A percentile compares a stretch with the other conserved stretches of the same genome.
Evolutionary conservation across 352 stramenopile genomes (phyloP).

Genomic region (Globisporangium sylvaticum): DNA sequence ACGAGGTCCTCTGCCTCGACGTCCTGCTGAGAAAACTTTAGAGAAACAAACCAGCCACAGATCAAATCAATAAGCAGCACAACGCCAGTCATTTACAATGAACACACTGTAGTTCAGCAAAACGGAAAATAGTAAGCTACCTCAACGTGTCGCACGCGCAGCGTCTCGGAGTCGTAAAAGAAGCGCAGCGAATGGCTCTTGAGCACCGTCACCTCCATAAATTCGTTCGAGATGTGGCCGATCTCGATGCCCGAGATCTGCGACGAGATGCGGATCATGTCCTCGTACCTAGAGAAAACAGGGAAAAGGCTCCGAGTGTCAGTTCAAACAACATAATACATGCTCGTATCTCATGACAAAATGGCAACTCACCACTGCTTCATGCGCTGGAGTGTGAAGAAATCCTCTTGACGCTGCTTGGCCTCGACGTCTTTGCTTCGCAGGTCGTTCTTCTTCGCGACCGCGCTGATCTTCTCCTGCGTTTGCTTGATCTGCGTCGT

Average conservation of each 20-base stretch:
- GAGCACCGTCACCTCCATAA: conserved; percentile 53
- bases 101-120: conserved; percentile 2
- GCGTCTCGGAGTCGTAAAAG: conserved; percentile 55
- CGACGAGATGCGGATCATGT: conserved; percentile 49
- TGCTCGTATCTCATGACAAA: neutral
- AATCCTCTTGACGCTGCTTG: conserved; percentile 74
- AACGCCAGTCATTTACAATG: too few relatives aligned
- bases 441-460: conserved; percentile 66
- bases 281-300: conserved; percentile 42
- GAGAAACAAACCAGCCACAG: neutral
- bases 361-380: conserved; percentile 45
- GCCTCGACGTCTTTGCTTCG: conserved; percentile 64
- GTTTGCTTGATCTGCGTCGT: conserved; percentile 62
- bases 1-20: conserved; percentile 42
- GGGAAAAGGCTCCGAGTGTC: neutral
- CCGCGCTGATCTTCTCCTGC: conserved; percentile 39
- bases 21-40: conserved; percentile 24
- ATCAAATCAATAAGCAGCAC: neutral
- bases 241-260: conserved; percentile 58
- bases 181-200: conserved; percentile 49
- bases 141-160: conserved; percentile 52
- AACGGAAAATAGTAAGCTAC: conserved; percentile 19
- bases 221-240: conserved; percentile 47
- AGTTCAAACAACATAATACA: neutral
- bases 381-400: conserved; percentile 66